Percentiles rank a stretch among this genome's conserved stretches.
phyloP scores from a whole-genome alignment of 257 asterid species.

The Jacaranda mimosifolia region DNA sequence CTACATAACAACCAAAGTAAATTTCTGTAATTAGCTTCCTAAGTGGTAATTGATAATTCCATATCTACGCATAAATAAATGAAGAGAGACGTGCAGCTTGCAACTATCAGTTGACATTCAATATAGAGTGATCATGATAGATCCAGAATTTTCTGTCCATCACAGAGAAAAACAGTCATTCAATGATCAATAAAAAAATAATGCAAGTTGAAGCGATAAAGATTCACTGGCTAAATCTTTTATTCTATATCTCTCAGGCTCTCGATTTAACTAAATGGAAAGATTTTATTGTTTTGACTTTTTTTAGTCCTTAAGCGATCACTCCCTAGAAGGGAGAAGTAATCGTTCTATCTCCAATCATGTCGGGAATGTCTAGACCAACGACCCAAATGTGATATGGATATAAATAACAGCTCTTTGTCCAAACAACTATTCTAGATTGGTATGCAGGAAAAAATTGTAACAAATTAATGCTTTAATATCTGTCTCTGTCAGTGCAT shows the following conservation, averaged over 20 bases:
- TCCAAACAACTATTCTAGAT: slow-evolving; percentile 15
- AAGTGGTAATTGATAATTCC: slow-evolving; percentile 18
- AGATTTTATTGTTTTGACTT: no score
- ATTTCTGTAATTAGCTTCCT: background rate
- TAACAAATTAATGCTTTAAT: background rate
- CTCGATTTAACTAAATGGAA: no score
- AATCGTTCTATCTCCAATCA: background rate
- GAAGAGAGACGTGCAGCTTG: background rate
- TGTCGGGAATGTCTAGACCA: no score
- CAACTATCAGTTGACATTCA: background rate
- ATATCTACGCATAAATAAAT: background rate
- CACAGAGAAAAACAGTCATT: background rate
- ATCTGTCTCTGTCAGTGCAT: slow-evolving; percentile 19
- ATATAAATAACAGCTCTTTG: background rate
- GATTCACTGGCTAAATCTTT: no score
- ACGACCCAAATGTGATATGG: no score
- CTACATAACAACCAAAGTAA: background rate
- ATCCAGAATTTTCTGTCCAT: slow-evolving; percentile 8
- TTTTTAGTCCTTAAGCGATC: no score
- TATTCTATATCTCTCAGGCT: no score
- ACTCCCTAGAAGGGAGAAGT: background rate
- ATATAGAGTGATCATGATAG: background rate
- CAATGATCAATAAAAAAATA: background rate
- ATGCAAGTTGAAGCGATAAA: no score
- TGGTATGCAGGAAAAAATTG: background rate